Evolutionary conservation across 352 stramenopile genomes (phyloP).

Genomic region (Phytophthora citricola): DNA sequence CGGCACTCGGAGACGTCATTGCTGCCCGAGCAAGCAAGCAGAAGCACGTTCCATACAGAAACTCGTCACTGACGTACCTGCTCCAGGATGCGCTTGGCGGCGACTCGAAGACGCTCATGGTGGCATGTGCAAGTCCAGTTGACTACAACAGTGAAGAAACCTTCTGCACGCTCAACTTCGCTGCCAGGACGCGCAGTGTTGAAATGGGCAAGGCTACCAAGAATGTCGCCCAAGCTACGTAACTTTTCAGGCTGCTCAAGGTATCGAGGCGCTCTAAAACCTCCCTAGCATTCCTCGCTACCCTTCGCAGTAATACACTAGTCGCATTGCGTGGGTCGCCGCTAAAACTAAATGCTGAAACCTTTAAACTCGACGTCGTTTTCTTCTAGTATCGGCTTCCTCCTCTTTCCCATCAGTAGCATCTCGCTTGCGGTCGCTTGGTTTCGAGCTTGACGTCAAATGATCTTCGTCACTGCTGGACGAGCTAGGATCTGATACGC

Average conservation of each 20-base stretch:
- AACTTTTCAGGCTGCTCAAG: slow-evolving; percentile 9
- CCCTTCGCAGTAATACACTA: slow-evolving; percentile 14
- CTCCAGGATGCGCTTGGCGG: slow-evolving; percentile 92
- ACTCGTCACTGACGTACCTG: slow-evolving; percentile 95
- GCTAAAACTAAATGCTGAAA: neutral
- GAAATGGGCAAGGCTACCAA: slow-evolving; percentile 92
- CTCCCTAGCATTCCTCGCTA: slow-evolving; percentile 22
- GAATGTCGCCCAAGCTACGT: slow-evolving; percentile 61
- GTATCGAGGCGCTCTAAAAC: slow-evolving; percentile 7
- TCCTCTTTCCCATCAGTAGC: slow-evolving; percentile 9
- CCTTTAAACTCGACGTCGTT: slow-evolving; percentile 34
- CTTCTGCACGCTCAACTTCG: slow-evolving; percentile 95
- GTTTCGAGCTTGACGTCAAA: slow-evolving; percentile 1
- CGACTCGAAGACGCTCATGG: slow-evolving; percentile 95
- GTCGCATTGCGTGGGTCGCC: neutral
- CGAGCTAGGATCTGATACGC: neutral
- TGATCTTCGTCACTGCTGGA: slow-evolving; percentile 4
- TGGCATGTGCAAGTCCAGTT: slow-evolving; percentile 89
- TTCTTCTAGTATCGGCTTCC: slow-evolving; percentile 43
- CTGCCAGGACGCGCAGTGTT: slow-evolving; percentile 81
- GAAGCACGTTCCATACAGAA: slow-evolving; percentile 95
- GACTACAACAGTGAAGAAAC: slow-evolving; percentile 94
- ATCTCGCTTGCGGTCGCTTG: slow-evolving; percentile 4
- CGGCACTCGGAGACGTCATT: slow-evolving; percentile 98
- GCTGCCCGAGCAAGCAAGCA: slow-evolving; percentile 83